Conservation (phyloP, 257 asterid genomes). For the Eustoma russellianum region DNA sequence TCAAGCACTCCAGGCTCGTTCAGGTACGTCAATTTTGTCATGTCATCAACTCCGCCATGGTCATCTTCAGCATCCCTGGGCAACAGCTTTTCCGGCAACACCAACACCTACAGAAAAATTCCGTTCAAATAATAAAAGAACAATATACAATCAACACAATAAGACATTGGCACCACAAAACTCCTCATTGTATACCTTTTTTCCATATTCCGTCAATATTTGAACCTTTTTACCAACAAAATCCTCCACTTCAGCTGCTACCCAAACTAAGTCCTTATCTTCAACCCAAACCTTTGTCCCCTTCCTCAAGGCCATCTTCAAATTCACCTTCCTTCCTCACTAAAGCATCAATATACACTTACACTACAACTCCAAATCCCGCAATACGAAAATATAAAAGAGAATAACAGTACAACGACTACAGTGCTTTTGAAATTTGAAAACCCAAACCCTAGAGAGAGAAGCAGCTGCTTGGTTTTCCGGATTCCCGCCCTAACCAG, state of each 20-base stretch:
- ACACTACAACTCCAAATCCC: not conserved
- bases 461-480: slow-evolving; percentile 10
- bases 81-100: slow-evolving; percentile 55
- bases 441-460: slow-evolving; percentile 41
- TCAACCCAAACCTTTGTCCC: slow-evolving; percentile 88
- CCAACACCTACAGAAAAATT: slow-evolving; percentile 35
- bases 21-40: slow-evolving; percentile 89
- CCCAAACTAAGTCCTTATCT: slow-evolving; percentile 72
- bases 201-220: slow-evolving; percentile 53
- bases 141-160: not conserved
- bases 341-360: slow-evolving; percentile 6
- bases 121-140: not conserved
- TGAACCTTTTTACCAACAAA: slow-evolving; percentile 69
- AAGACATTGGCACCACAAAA: not conserved
- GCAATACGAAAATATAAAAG: not conserved
- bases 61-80: slow-evolving; percentile 83
- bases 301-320: slow-evolving; percentile 60
- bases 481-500: slow-evolving; percentile 71
- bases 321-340: slow-evolving; percentile 4
- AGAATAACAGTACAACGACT: not conserved
- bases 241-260: slow-evolving; percentile 62
- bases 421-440: slow-evolving; percentile 17
- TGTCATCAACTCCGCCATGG: slow-evolving; percentile 96
- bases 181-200: slow-evolving; percentile 38
- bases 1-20: slow-evolving; percentile 96